phyloP scores from a whole-genome alignment of 192 early-diverging fungal genomes.

The Entomortierella chlamydospora region DNA sequence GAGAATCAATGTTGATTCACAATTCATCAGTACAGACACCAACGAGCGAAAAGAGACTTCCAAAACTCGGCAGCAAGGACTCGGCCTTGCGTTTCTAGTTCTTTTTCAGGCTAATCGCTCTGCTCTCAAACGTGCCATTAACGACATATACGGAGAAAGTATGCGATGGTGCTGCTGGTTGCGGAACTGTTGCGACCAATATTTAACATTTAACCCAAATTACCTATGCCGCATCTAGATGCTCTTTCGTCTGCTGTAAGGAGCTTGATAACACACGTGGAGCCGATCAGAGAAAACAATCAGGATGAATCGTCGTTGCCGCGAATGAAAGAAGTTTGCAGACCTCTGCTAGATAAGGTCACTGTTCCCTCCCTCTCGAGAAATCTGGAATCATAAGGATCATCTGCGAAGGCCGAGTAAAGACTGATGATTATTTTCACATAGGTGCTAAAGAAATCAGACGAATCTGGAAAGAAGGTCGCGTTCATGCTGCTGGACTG shows the following conservation, averaged over 20 bases:
- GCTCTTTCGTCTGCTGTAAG: conserved; percentile 8
- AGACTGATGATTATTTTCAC: not conserved
- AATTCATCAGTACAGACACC: not conserved
- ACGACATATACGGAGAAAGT: conserved; percentile 19
- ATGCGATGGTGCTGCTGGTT: not conserved
- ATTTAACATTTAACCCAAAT: too few species aligned
- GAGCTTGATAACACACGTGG: conserved; percentile 10
- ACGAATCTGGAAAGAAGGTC: conserved; percentile 19
- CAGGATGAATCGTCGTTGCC: not conserved
- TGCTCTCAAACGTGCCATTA: conserved; percentile 12
- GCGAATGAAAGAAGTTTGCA: conserved; percentile 18
- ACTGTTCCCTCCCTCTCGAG: not conserved
- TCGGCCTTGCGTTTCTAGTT: conserved; percentile 28
- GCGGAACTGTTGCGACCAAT: too few species aligned
- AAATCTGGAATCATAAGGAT: too few species aligned
- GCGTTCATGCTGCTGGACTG: conserved; percentile 25
- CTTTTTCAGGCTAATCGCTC: conserved; percentile 39
- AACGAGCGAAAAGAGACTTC: not conserved
- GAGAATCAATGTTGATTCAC: not conserved
- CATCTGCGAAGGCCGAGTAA: too few species aligned
- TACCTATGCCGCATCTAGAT: conserved; percentile 7
- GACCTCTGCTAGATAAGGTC: conserved; percentile 29
- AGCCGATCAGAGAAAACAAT: not conserved
- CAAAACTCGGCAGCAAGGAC: not conserved
- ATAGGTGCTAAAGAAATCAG: conserved; percentile 33